phyloP scores from a whole-genome alignment of 2,329 filamentous ascomycete genomes.

The Apiospora sp. region DNA sequence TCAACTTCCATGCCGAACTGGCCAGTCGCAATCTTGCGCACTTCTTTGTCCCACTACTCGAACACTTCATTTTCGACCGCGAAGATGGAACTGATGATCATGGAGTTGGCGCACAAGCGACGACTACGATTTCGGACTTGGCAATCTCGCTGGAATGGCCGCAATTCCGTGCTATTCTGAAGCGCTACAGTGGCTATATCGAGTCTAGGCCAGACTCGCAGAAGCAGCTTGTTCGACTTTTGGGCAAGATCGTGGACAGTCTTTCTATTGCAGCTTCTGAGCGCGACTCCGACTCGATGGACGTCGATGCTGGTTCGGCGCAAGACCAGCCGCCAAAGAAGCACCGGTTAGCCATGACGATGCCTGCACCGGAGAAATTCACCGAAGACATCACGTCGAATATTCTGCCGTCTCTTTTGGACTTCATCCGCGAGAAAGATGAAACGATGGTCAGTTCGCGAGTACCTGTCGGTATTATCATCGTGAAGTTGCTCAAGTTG shows the following conservation, averaged over 20 bases:
- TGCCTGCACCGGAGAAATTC: slow-evolving; percentile 74
- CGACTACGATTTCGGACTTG: slow-evolving; percentile 79
- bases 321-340: slow-evolving; percentile 34
- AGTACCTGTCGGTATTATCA: slow-evolving; percentile 86
- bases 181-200: slow-evolving; percentile 84
- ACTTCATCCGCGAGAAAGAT: slow-evolving; percentile 91
- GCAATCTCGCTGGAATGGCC: slow-evolving; percentile 85
- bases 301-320: slow-evolving; percentile 46
- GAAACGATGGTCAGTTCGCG: slow-evolving; percentile 93
- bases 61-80: slow-evolving; percentile 91
- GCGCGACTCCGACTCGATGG: slow-evolving; percentile 50
- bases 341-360: slow-evolving; percentile 65
- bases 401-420: slow-evolving; percentile 81
- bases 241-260: slow-evolving; percentile 83
- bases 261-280: slow-evolving; percentile 63
- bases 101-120: slow-evolving; percentile 85
- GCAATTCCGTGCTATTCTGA: slow-evolving; percentile 85
- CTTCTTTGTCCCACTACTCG: slow-evolving; percentile 88
- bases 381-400: slow-evolving; percentile 75
- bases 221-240: slow-evolving; percentile 83
- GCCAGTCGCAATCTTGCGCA: slow-evolving; percentile 81
- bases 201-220: slow-evolving; percentile 81
- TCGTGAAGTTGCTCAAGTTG: slow-evolving; percentile 85
- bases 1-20: slow-evolving; percentile 70
- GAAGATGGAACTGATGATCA: slow-evolving; percentile 79